Conservation (phyloP, 495 filamentous ascomycete genomes). For the Opeltia flavorubescens region DNA sequence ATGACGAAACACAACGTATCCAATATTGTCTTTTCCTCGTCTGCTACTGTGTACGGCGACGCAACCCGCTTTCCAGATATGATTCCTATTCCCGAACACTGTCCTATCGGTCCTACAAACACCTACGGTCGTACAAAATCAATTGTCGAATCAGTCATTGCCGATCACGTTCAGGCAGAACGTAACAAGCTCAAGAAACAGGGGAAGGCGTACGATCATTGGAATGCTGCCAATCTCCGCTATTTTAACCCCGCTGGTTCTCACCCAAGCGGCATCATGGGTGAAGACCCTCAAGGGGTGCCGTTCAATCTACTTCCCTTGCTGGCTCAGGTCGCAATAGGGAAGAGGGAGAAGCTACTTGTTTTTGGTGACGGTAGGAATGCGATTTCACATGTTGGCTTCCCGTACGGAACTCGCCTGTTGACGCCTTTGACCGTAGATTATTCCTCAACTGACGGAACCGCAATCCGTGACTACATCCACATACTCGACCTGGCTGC, state of each 20-base stretch:
- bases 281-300: conserved; percentile 89
- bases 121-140: conserved; percentile 93
- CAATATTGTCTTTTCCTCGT: conserved; percentile 97
- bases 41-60: conserved; percentile 94
- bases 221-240: conserved; percentile 85
- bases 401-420: conserved; percentile 8
- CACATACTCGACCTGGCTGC: conserved; percentile 83
- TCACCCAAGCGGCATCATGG: conserved; percentile 95
- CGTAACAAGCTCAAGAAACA: conserved; percentile 70
- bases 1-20: conserved; percentile 82
- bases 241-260: conserved; percentile 98
- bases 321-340: conserved; percentile 88
- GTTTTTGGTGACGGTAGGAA: conserved; percentile 84
- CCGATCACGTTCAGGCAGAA: conserved; percentile 77
- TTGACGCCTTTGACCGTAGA: conserved; percentile 38
- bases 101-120: conserved; percentile 92
- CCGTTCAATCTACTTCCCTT: conserved; percentile 93
- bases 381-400: conserved; percentile 10
- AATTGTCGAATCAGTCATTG: conserved; percentile 80
- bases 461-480: conserved; percentile 64
- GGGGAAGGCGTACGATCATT: conserved; percentile 61
- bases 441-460: conserved; percentile 76
- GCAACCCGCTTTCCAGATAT: conserved; percentile 92
- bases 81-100: conserved; percentile 97
- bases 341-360: conserved; percentile 83